These are phyloP conservation scores for Verticillium isaacii DNA, from an alignment of 2,329 filamentous ascomycete genomes.

Conservation along the genomic window DNA sequence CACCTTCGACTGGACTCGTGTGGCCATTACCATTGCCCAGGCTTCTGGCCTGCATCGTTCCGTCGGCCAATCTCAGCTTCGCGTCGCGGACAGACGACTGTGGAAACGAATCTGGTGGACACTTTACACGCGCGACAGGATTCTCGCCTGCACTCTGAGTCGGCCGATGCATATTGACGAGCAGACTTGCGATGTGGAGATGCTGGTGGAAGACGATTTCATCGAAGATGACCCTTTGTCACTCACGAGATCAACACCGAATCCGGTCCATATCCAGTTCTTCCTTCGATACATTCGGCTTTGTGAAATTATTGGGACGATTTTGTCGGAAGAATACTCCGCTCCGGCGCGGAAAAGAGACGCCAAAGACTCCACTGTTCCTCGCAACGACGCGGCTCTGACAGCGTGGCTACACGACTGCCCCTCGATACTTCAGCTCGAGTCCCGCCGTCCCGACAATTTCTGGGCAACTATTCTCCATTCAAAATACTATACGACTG, in stretches of 20 bases:
- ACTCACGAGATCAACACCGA: slow-evolving; percentile 69
- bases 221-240: slow-evolving; percentile 83
- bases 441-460: slow-evolving; percentile 75
- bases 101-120: slow-evolving; percentile 99
- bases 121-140: slow-evolving; percentile 89
- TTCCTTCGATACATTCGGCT: slow-evolving; percentile 98
- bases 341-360: slow-evolving; percentile 86
- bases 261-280: slow-evolving; percentile 91
- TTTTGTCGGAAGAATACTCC: slow-evolving; percentile 93
- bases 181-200: slow-evolving; percentile 95
- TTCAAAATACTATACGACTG: slow-evolving; percentile 96
- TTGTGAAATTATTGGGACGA: slow-evolving; percentile 96
- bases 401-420: slow-evolving; percentile 98
- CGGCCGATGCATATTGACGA: slow-evolving; percentile 92
- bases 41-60: slow-evolving; percentile 97
- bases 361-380: slow-evolving; percentile 89
- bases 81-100: slow-evolving; percentile 79
- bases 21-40: slow-evolving; percentile 92
- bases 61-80: slow-evolving; percentile 92
- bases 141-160: slow-evolving; percentile 88
- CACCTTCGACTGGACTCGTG: slow-evolving; percentile 98
- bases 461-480: slow-evolving; percentile 96
- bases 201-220: slow-evolving; percentile 94
- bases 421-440: slow-evolving; percentile 90
- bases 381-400: slow-evolving; percentile 94